phyloP scores from a whole-genome alignment of 495 filamentous ascomycete genomes.

The Lepraria neglecta region DNA sequence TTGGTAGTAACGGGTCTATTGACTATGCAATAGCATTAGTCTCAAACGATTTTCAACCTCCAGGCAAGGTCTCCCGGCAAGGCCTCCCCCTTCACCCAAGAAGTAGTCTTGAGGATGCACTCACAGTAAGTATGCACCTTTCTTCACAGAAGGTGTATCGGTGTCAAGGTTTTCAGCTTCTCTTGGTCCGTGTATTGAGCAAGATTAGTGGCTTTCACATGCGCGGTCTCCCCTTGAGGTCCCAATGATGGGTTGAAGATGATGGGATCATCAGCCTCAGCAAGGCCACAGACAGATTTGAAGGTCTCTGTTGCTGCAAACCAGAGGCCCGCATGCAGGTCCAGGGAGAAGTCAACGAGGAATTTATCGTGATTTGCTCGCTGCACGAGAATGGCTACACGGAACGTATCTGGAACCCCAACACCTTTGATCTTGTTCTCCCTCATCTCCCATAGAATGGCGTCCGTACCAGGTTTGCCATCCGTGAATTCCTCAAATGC shows the following conservation, averaged over 20 bases:
- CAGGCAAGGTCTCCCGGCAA: no score
- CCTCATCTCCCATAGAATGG: not conserved
- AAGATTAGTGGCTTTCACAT: not conserved
- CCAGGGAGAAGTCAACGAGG: not conserved
- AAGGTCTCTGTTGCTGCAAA: not conserved
- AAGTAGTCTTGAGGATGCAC: no score
- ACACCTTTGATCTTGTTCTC: not conserved
- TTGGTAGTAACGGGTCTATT: no score
- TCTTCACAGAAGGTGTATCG: no score
- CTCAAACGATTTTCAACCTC: no score
- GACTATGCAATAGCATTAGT: no score
- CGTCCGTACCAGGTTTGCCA: not conserved
- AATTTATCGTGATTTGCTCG: not conserved
- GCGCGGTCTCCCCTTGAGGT: not conserved
- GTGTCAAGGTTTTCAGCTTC: no score
- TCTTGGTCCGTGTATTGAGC: not conserved
- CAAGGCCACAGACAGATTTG: not conserved
- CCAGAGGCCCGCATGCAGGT: not conserved
- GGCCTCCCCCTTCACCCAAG: no score
- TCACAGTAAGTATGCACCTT: no score
- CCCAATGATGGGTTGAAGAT: not conserved
- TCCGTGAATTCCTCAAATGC: not conserved
- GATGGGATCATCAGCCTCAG: not conserved
- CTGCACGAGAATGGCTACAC: not conserved
- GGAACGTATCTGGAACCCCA: not conserved